phyloP scores from a whole-genome alignment of 2,329 filamentous ascomycete species.

The Talaromyces sp. region DNA sequence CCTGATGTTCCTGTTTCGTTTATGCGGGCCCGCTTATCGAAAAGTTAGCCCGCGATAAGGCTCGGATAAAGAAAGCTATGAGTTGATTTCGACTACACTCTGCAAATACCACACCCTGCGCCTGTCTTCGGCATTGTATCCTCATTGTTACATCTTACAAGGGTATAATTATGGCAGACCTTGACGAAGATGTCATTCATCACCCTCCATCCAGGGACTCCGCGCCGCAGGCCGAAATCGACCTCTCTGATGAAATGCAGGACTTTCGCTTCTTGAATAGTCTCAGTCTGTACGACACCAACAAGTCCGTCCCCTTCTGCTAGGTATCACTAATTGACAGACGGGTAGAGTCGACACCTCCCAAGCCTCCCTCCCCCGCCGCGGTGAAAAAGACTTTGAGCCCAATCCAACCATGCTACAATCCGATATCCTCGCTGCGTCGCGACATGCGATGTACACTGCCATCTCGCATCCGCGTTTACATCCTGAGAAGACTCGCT shows the following conservation, averaged over 20 bases:
- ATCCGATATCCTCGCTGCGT: conserved; percentile 71
- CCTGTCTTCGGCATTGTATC: background rate
- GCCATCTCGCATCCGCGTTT: conserved; percentile 73
- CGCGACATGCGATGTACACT: conserved; percentile 82
- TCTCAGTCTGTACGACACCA: conserved; percentile 46
- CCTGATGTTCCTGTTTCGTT: background rate
- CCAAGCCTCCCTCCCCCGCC: conserved; percentile 64
- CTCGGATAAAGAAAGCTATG: background rate
- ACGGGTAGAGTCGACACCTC: conserved; percentile 30
- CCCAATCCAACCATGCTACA: conserved; percentile 83
- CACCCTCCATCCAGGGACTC: conserved; percentile 27
- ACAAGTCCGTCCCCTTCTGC: background rate
- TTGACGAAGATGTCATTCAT: conserved; percentile 42
- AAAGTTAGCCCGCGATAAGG: conserved; percentile 1
- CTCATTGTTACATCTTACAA: too few species aligned
- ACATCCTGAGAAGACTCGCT: conserved; percentile 64
- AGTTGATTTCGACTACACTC: background rate
- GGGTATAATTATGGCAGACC: conserved; percentile 38
- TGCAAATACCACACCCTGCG: background rate
- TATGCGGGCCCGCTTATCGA: conserved; percentile 3
- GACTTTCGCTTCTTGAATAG: conserved; percentile 74
- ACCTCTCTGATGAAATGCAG: conserved; percentile 73
- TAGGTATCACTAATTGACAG: conserved; percentile 33
- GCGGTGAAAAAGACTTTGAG: conserved; percentile 97
- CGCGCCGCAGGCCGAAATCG: conserved; percentile 51